Evolutionary conservation across 2,329 filamentous ascomycete species (phyloP).

Genomic region (Gaeumannomyces sp.): DNA sequence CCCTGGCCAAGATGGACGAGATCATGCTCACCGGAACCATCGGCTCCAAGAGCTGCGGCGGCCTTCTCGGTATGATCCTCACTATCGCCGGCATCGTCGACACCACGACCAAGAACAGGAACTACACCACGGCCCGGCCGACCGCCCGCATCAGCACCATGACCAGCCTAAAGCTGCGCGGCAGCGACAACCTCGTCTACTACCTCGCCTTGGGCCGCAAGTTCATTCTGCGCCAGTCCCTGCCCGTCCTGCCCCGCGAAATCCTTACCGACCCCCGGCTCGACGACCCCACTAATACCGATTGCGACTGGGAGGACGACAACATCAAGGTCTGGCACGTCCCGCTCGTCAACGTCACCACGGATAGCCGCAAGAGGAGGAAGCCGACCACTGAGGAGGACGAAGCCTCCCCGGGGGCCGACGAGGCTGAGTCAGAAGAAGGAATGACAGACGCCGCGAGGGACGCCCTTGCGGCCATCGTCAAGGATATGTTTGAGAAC

Average conservation of each 20-base stretch:
- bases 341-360: conserved; percentile 10
- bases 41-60: conserved; percentile 71
- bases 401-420: neutral
- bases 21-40: conserved; percentile 77
- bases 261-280: conserved; percentile 41
- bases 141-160: conserved; percentile 9
- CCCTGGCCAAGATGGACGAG: conserved; percentile 61
- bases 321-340: conserved; percentile 83
- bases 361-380: conserved; percentile 44
- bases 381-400: conserved; percentile 22
- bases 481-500: conserved; percentile 75
- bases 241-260: conserved; percentile 69
- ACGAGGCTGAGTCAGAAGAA: conserved; percentile 23
- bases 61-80: conserved; percentile 77
- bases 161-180: conserved; percentile 60
- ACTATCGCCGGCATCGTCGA: conserved; percentile 63
- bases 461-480: conserved; percentile 51
- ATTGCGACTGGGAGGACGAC: conserved; percentile 57
- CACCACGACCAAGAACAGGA: conserved; percentile 10
- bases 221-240: conserved; percentile 80
- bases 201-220: conserved; percentile 73
- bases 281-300: conserved; percentile 20
- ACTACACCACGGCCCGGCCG: neutral
- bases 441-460: conserved; percentile 22
- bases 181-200: conserved; percentile 73